Base-by-base conservation (phyloP, 108 stramenopile genomes). In the Aurantiochytrium sp. region DNA sequence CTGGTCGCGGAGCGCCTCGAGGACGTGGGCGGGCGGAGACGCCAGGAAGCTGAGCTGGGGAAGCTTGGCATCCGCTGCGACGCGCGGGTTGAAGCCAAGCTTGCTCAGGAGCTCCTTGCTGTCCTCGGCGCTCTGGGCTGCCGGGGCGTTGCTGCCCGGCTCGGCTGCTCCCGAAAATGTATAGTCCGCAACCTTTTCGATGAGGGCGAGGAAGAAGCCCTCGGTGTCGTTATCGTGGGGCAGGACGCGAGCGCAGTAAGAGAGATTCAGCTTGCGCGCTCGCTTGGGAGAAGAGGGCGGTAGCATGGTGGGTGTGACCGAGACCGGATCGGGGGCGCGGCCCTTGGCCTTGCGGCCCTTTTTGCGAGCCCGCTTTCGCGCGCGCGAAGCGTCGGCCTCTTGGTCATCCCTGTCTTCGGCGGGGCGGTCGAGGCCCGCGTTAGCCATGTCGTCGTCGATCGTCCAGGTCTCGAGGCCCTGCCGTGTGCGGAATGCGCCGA, bases 371-470 rank as follows among this genome's bases (percentile, higher is more conserved):
- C 94, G 94, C 31, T 53, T 88, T 32, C 19, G 45, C 81, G 32
- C 90, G 88, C 88, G 90, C 37, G 88, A 68, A 10, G 88, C 87
- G 53, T 89, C 89, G 30, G 65, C 68, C 12, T 5, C 2, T 52
- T 45, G 21, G 31, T 52, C 88, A 24, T 85, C 86, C 24, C n/a
- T n/a, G 2, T 87, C 55, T 34, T 81, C 88, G 48, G 85, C 87
- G 37, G 92, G 87, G 15, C 68, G 55, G 54, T 81, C 87, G 73
- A 92, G 95, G 52, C 91, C 93, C 15, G 93, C 95, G 36, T 95
- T 94, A 22, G 89, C 94, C 95, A 95, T 95, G 39, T 87, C 85
- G 4, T 39, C 73, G 22, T 94, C 90, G 21, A 95, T 95, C 15
- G 89, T 91, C 37, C 95, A 89, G 55, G 55, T 86, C 19, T 86